Conservation (phyloP, 768 basidiomycete genomes). For the Suillus sp. region DNA sequence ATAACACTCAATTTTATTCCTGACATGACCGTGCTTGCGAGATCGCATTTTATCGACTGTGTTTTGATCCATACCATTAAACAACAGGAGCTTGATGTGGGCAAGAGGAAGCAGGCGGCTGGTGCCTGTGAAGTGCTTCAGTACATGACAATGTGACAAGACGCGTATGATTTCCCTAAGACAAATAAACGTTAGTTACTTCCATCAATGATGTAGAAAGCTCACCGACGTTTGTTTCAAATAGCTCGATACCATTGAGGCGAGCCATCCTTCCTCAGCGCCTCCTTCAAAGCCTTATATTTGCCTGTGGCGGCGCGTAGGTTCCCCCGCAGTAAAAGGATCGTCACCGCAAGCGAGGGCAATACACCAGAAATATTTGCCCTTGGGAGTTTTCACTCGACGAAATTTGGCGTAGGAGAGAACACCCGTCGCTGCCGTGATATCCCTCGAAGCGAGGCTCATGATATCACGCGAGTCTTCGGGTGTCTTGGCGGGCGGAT, state of each 20-base stretch:
- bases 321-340: neutral
- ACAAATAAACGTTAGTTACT: no score
- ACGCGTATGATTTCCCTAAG: no score
- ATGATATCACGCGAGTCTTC: neutral
- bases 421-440: neutral
- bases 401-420: neutral
- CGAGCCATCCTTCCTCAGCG: neutral
- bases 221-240: neutral
- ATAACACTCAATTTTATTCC: neutral
- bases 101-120: no score
- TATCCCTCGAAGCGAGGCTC: neutral
- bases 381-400: neutral
- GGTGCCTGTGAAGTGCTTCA: no score
- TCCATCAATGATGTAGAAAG: neutral
- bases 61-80: no score
- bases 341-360: neutral
- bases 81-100: no score
- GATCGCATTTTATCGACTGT: no score
- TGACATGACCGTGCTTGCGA: no score
- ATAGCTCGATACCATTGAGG: neutral
- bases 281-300: neutral
- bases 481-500: neutral
- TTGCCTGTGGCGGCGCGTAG: neutral
- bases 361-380: neutral
- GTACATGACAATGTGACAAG: no score